Conservation (phyloP, 441 rosid genomes). For the Adansonia rubrostipa region DNA sequence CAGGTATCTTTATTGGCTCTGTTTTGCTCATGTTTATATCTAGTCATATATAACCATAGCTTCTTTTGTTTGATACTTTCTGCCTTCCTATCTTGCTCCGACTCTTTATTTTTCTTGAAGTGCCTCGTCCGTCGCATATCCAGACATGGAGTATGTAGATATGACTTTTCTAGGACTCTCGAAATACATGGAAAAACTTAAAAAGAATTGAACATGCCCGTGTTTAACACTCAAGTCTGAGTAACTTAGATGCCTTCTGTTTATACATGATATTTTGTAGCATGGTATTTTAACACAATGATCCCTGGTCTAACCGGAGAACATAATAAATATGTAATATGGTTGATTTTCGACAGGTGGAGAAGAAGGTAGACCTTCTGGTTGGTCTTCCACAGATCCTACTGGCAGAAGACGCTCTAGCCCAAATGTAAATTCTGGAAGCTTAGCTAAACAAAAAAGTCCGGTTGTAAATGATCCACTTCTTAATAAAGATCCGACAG, state of each 20-base stretch:
- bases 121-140: too few species aligned
- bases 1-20: conserved; percentile 49
- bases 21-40: neutral
- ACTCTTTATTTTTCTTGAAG: too few species aligned
- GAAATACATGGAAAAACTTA: too few species aligned
- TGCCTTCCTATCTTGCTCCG: neutral
- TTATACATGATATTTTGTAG: neutral
- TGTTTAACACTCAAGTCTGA: too few species aligned
- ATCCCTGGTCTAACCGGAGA: neutral
- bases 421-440: conserved; percentile 59
- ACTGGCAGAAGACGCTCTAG: conserved; percentile 73
- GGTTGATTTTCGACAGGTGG: conserved; percentile 47
- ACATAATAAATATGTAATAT: neutral
- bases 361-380: conserved; percentile 66
- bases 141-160: too few species aligned
- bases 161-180: too few species aligned
- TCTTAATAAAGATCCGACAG: conserved; percentile 66
- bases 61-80: neutral
- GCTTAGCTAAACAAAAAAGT: conserved; percentile 67
- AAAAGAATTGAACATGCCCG: too few species aligned
- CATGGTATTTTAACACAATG: neutral
- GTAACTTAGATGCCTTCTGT: neutral
- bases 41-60: neutral
- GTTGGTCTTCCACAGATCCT: conserved; percentile 68
- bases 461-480: conserved; percentile 66